These are phyloP conservation scores for Margaritispora aquatica DNA, from an alignment of 495 filamentous ascomycete species.

Conservation along the genomic window DNA sequence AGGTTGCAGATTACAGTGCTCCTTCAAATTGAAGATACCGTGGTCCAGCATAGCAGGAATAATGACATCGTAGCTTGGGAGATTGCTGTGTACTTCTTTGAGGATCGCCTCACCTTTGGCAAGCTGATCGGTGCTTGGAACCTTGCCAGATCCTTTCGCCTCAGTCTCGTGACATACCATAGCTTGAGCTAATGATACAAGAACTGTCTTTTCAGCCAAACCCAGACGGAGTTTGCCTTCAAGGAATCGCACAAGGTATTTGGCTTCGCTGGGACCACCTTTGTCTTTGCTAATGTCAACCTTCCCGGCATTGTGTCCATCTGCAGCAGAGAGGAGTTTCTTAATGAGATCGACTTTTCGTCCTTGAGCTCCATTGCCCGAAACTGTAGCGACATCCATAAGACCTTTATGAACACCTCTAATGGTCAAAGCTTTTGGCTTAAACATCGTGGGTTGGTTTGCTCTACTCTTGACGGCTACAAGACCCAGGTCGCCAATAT, in stretches of 20 bases:
- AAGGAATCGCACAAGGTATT: conserved; percentile 85
- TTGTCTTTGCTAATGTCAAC: conserved; percentile 89
- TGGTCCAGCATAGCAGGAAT: conserved; percentile 81
- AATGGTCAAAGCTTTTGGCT: conserved; percentile 85
- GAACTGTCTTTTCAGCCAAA: conserved; percentile 84
- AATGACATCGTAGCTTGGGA: conserved; percentile 93
- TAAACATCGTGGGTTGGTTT: conserved; percentile 96
- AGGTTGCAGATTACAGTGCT: conserved; percentile 87
- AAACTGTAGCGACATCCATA: conserved; percentile 78
- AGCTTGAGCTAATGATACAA: conserved; percentile 84
- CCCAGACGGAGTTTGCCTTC: conserved; percentile 92
- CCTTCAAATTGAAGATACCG: conserved; percentile 72
- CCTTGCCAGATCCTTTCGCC: conserved; percentile 52
- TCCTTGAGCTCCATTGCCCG: conserved; percentile 81
- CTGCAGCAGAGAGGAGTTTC: conserved; percentile 83
- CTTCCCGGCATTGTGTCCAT: conserved; percentile 62
- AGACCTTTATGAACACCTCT: conserved; percentile 81
- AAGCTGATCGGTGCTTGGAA: conserved; percentile 66
- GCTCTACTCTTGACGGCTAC: conserved; percentile 92
- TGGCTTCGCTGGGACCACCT: conserved; percentile 90
- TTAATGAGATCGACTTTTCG: conserved; percentile 93
- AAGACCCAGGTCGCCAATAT: conserved; percentile 90
- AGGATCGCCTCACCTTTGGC: conserved; percentile 77
- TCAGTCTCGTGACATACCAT: conserved; percentile 75
- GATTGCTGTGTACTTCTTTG: conserved; percentile 88